These are phyloP conservation scores for Monosporascus sp. DNA, from an alignment of 2,329 filamentous ascomycete genomes.

Conservation along the genomic window DNA sequence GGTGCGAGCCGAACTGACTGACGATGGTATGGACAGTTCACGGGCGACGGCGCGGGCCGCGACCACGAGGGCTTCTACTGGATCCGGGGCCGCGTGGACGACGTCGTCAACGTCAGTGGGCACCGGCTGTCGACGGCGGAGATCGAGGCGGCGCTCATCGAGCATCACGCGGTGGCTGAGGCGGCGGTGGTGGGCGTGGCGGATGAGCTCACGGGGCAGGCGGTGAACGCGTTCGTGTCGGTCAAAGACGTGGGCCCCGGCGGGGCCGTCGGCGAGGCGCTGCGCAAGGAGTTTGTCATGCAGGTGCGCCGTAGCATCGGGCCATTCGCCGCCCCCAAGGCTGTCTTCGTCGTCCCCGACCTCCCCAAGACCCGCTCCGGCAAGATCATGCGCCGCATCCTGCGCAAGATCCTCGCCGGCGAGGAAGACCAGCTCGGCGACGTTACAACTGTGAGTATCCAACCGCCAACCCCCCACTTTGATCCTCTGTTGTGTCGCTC, in stretches of 20 bases:
- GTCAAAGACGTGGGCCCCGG: conserved; percentile 82
- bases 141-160: conserved; percentile 93
- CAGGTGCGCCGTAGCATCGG: conserved; percentile 97
- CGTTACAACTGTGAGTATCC: conserved; percentile 70
- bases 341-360: conserved; percentile 84
- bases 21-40: conserved; percentile 54
- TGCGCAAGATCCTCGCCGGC: conserved; percentile 94
- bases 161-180: conserved; percentile 85
- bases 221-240: conserved; percentile 93
- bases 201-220: conserved; percentile 93
- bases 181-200: conserved; percentile 89
- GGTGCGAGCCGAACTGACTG: background rate
- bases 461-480: too few species aligned
- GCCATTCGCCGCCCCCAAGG: conserved; percentile 94
- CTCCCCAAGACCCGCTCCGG: conserved; percentile 95
- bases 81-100: conserved; percentile 97
- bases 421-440: conserved; percentile 97
- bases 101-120: conserved; percentile 96
- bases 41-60: conserved; percentile 87
- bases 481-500: background rate
- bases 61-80: conserved; percentile 99
- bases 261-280: conserved; percentile 63
- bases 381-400: conserved; percentile 97
- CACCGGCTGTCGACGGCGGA: conserved; percentile 95
- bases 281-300: conserved; percentile 88